Base-by-base conservation (phyloP, 2,329 filamentous ascomycete species). In the Aphanocladium album region DNA sequence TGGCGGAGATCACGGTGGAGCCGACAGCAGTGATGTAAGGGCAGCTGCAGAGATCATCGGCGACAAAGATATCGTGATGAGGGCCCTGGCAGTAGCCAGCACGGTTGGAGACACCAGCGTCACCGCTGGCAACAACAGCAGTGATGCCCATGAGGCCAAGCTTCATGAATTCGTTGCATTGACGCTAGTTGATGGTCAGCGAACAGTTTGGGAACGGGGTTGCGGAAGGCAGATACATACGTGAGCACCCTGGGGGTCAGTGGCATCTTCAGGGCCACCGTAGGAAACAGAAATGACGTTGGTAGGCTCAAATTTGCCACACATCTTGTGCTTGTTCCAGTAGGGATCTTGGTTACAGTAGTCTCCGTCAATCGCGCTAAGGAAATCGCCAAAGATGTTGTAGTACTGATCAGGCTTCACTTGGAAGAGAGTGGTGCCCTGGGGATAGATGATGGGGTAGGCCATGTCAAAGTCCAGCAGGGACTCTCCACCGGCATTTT, bases 361-460 rank as follows among this genome's bases (percentile, higher is more conserved):
- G 30, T 69, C 69, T 46, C 72, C 78, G 64, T 83, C 79, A 49
- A 80, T 72, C n/a, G 75, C 73, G 27, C 78, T 76, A 19, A 77
- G 69, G 63, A 76, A 76, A 37, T 73, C 76, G 64, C 76, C 75
- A 67, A 78, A 78, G 11, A 73, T 72, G 35, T 73, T 78, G 49
- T 76, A 76, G 46, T 70, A 64, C 11, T 70, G 64, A 35, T 71
- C 63, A 53, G 76, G 70, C 25, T 72, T 72, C 2, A 72, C 70
- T 65, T 81, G 78, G 68, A 79, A 82, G 23, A 84, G 68, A 33
- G 77, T 77, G 25, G 80, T 75, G 11, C 74, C 72, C 64, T 85
- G 81, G 1, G 81, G 83, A 61, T 77, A 79, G 39, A 83, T 76
- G 41, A 85, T 71, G 8, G 80, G 70, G 70, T 81, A 83, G 57